A percentile compares a stretch with the other conserved stretches of the same genome.
These are phyloP conservation scores for Botrytis hyacinthi DNA, from an alignment of 2,329 filamentous ascomycete genomes.

Conservation along the genomic window DNA sequence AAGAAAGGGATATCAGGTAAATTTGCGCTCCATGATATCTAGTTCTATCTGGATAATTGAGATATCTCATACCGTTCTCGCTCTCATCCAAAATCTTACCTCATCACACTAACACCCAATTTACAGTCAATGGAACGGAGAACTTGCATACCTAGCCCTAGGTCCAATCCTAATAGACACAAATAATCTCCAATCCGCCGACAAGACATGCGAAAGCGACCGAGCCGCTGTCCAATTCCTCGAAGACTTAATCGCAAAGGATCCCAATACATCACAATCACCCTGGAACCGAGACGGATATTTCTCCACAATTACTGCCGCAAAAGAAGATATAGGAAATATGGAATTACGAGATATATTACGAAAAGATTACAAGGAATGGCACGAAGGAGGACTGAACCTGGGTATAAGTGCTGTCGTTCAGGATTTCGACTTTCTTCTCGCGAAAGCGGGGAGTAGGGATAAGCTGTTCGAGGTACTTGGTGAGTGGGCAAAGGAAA, in stretches of 20 bases:
- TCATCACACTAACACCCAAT: neutral
- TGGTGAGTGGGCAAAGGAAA: slow-evolving; percentile 53
- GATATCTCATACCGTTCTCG: neutral
- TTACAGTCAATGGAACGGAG: slow-evolving; percentile 45
- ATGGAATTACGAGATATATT: slow-evolving; percentile 66
- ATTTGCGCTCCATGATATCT: too few relatives aligned
- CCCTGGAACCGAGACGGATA: slow-evolving; percentile 55
- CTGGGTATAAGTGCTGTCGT: slow-evolving; percentile 69
- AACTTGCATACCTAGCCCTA: slow-evolving; percentile 65
- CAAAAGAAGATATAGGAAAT: slow-evolving; percentile 65
- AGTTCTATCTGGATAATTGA: neutral
- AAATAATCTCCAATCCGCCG: slow-evolving; percentile 56
- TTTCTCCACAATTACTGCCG: slow-evolving; percentile 57
- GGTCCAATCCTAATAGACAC: slow-evolving; percentile 75
- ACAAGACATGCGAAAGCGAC: slow-evolving; percentile 66
- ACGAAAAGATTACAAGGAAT: slow-evolving; percentile 83
- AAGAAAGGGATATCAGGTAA: neutral
- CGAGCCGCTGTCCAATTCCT: slow-evolving; percentile 56
- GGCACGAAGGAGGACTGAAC: slow-evolving; percentile 54
- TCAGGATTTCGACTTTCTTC: slow-evolving; percentile 59
- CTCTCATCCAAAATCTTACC: neutral
- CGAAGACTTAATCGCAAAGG: slow-evolving; percentile 45
- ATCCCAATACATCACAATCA: slow-evolving; percentile 4
- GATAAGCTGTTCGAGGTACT: slow-evolving; percentile 50
- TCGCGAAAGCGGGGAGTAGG: slow-evolving; percentile 50